Base-by-base conservation (phyloP, 2,329 filamentous ascomycete genomes). In the Claviceps digitariae region DNA sequence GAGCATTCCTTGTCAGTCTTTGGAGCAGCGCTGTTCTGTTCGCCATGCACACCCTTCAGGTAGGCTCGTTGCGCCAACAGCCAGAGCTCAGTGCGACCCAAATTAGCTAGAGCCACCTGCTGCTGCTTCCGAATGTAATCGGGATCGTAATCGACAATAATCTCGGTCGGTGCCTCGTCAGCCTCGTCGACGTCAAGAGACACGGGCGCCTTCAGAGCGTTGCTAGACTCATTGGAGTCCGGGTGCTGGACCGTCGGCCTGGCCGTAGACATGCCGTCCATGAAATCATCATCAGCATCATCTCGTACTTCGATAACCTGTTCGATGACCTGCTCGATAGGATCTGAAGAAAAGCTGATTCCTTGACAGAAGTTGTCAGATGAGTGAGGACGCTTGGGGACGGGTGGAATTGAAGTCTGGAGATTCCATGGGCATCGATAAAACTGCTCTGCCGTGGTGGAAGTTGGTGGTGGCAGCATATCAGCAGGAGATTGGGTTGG, bases 371-470 rank as follows among this genome's bases (percentile, higher is more conserved):
- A 73, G 36, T 65, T 63, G 57, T 72, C 70, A 58, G 66, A 57
- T 57, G 69, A 27, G 59, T 74, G 51, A 60, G 69, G 61, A 57
- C 64, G 58, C 59, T 62, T 62, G 9, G 68, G 67, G 3, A 71
- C 59, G 3, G 67, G 65, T 27, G 69, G 67, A 40, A 64, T 62
- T 8, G 65, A 63, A n/a, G 69, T 50, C 50, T 73, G 66, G 23
- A 69, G 69, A 58, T 74, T 77, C 84, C 90, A 96, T 3, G 90
- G 90, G 29, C 85, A 78, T 57, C 85, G 83, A 70, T 97, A 97
- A 63, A 96, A 97, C 57, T 86, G 82, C 65, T 95, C 88, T 10
- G 91, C 91, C n/a, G 86, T 90, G 31, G 89, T 88, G 1, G 91
- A 95, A 0, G 88, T 91, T 1, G 90, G 90, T 1, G 82, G 81